A percentile compares a stretch with the other conserved stretches of the same genome.
Conservation (phyloP, 2,329 filamentous ascomycete genomes). For the Curvularia lunata region DNA sequence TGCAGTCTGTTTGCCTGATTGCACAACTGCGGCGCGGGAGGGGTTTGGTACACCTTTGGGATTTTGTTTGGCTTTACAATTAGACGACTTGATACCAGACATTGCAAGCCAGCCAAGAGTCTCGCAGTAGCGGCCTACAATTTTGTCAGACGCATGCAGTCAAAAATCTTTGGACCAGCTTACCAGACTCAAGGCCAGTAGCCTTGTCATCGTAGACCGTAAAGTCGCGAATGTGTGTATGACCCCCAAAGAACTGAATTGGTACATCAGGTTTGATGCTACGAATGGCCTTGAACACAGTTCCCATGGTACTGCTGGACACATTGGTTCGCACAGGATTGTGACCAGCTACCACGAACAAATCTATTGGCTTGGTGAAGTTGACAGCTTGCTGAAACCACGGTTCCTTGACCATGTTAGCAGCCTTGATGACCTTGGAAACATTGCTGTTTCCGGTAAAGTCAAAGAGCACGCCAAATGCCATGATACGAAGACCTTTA, state of each 20-base stretch:
- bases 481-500: slow-evolving; percentile 57
- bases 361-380: slow-evolving; percentile 62
- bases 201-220: slow-evolving; percentile 67
- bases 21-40: slow-evolving; percentile 43
- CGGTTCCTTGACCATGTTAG: slow-evolving; percentile 57
- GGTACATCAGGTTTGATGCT: slow-evolving; percentile 62
- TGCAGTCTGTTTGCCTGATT: slow-evolving; percentile 37
- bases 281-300: slow-evolving; percentile 66
- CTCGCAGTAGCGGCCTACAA: slow-evolving; percentile 66
- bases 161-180: neutral
- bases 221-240: slow-evolving; percentile 70
- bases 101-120: slow-evolving; percentile 72
- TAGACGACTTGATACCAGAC: slow-evolving; percentile 61
- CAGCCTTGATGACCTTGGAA: slow-evolving; percentile 65
- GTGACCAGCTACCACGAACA: slow-evolving; percentile 69
- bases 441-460: slow-evolving; percentile 65
- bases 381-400: slow-evolving; percentile 68
- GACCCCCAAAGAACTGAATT: slow-evolving; percentile 70
- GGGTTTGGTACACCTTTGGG: slow-evolving; percentile 54
- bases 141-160: slow-evolving; percentile 1
- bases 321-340: slow-evolving; percentile 61
- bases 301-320: slow-evolving; percentile 54
- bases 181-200: slow-evolving; percentile 65
- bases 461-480: slow-evolving; percentile 59
- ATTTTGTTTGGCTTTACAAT: slow-evolving; percentile 51